Conservation (phyloP, 352 stramenopile species). For the Pseudoperonospora humuli region DNA sequence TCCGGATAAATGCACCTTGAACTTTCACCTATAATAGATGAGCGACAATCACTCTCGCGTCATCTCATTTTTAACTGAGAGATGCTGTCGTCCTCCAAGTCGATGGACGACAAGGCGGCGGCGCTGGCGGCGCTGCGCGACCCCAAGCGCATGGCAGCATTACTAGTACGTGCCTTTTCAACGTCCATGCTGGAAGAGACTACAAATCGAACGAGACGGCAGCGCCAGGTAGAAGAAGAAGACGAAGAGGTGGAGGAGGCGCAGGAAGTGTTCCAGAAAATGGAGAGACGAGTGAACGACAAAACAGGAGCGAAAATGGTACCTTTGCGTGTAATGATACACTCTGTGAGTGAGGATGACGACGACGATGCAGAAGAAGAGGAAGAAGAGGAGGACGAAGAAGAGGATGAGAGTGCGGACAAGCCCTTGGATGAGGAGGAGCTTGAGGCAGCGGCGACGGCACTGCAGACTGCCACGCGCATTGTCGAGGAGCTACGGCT, state of each 20-base stretch:
- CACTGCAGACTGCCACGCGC: conserved; percentile 46
- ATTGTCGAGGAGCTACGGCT: conserved; percentile 51
- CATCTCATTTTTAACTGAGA: background rate
- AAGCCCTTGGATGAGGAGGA: conserved; percentile 35
- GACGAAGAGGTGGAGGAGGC: conserved; percentile 27
- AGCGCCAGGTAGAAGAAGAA: conserved; percentile 16
- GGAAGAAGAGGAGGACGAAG: conserved; percentile 28
- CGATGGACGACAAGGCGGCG: conserved; percentile 26
- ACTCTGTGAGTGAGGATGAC: conserved; percentile 12
- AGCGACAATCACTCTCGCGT: conserved; percentile 10
- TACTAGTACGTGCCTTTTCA: conserved; percentile 40
- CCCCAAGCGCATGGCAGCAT: conserved; percentile 33
- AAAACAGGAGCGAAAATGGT: background rate
- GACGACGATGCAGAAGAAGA: conserved; percentile 41
- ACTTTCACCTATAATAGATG: background rate
- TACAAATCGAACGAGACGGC: background rate
- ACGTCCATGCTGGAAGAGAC: conserved; percentile 16
- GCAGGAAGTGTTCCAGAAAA: conserved; percentile 22
- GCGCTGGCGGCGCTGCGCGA: conserved; percentile 25
- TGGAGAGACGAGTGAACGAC: conserved; percentile 8
- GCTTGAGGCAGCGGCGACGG: conserved; percentile 36
- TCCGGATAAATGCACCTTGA: too few relatives aligned
- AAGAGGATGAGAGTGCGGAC: conserved; percentile 21
- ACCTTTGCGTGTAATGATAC: conserved; percentile 15
- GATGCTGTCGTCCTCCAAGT: conserved; percentile 34